phyloP scores from a whole-genome alignment of 2,329 filamentous ascomycete genomes.

The Dactylellina cionopaga region DNA sequence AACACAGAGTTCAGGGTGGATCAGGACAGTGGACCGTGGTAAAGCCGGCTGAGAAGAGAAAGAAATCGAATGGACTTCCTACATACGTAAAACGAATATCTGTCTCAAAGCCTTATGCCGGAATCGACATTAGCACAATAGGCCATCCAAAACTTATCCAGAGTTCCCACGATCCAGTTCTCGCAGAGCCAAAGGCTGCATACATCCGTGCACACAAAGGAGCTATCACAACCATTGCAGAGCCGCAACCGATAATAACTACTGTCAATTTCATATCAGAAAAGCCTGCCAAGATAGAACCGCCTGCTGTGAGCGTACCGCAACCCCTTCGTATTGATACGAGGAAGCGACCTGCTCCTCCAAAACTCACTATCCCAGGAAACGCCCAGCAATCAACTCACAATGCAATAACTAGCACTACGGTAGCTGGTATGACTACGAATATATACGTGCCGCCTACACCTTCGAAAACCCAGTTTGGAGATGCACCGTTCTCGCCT shows the following conservation, averaged over 20 bases:
- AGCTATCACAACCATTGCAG: not conserved
- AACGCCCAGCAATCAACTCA: not conserved
- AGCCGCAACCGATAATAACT: slow-evolving; percentile 2
- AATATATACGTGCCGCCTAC: slow-evolving; percentile 51
- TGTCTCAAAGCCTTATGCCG: slow-evolving; percentile 10
- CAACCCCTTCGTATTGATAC: not conserved
- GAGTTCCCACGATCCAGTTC: slow-evolving; percentile 25
- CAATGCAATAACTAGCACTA: slow-evolving; percentile 38
- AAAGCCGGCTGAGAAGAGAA: not conserved
- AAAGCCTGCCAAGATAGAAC: slow-evolving; percentile 9
- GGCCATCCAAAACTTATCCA: slow-evolving; percentile 45
- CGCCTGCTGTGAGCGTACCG: not conserved
- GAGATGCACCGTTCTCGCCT: slow-evolving; percentile 9
- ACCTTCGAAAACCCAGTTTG: slow-evolving; percentile 37
- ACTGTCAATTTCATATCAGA: not conserved
- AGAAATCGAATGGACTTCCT: slow-evolving; percentile 18
- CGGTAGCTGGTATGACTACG: slow-evolving; percentile 33
- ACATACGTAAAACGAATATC: slow-evolving; percentile 38
- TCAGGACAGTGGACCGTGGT: slow-evolving; percentile 9
- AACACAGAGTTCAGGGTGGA: not conserved
- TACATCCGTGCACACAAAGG: slow-evolving; percentile 21
- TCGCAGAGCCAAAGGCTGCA: slow-evolving; percentile 37
- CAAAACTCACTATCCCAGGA: slow-evolving; percentile 38
- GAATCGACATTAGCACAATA: slow-evolving; percentile 40
- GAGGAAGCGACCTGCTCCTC: slow-evolving; percentile 22